Conservation (phyloP, 2,329 filamentous ascomycete species). For the Aspergillus hiratsukae region DNA sequence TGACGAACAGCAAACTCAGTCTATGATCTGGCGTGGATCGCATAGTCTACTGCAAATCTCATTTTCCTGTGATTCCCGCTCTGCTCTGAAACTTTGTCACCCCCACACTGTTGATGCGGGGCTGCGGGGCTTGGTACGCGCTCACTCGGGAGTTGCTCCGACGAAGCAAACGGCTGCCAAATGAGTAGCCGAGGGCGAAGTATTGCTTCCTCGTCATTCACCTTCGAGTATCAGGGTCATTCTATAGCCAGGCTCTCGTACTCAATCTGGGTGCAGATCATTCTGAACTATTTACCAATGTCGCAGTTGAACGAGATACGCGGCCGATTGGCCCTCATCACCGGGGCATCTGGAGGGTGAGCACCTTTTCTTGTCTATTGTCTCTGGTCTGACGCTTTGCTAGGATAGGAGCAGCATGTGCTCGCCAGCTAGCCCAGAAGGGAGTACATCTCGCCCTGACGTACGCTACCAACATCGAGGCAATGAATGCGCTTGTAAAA, state of each 20-base stretch:
- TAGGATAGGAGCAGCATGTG: conserved; percentile 59
- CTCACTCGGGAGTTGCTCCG: conserved; percentile 19
- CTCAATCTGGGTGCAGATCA: not conserved
- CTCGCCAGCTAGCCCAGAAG: conserved; percentile 49
- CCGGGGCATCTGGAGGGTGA: conserved; percentile 59
- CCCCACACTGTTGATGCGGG: conserved; percentile 16
- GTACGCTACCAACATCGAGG: conserved; percentile 50
- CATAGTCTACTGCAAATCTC: not conserved
- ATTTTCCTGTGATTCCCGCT: not conserved
- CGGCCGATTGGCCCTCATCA: conserved; percentile 55
- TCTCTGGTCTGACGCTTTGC: conserved; percentile 3
- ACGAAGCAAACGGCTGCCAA: conserved; percentile 10
- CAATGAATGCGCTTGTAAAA: conserved; percentile 44
- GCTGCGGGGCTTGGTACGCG: conserved; percentile 18
- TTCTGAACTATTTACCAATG: conserved; percentile 7
- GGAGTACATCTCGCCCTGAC: conserved; percentile 56
- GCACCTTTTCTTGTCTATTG: conserved; percentile 8
- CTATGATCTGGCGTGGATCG: not conserved
- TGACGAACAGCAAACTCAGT: too few relatives aligned
- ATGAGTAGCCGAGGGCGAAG: not conserved
- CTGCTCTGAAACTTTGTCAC: not conserved
- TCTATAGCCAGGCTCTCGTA: not conserved
- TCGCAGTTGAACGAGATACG: conserved; percentile 43
- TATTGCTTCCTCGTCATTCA: not conserved
- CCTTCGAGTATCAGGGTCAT: not conserved